Base-by-base conservation (phyloP, 345 rosid genomes). In the Populus ilicifolia region DNA sequence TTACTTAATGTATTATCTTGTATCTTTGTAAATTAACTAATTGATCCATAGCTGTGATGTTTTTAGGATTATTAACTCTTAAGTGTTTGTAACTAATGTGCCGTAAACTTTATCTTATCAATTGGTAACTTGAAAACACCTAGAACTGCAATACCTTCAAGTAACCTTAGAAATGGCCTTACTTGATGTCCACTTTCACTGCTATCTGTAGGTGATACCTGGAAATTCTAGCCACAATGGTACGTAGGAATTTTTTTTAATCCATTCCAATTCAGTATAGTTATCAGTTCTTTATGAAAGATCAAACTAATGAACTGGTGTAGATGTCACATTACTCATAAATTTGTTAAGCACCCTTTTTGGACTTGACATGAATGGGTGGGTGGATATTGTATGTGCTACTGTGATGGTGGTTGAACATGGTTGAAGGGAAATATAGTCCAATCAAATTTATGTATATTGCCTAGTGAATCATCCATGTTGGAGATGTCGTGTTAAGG, bases 371-470 rank as follows among this genome's bases (percentile, higher is more conserved):
- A 35, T 72, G 8, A 33, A 20, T 41, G 44, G 41, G 59, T 72
- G 20, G 39, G 39, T 72, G 44, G 75, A n/a, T 38, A 33, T 56
- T 65, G 10, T 72, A 20, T 52, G 75, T 46, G 48, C n/a, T 35
- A 46, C 54, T n/a, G 44, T 72, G 29, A 43, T 46, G 36, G 36
- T 33, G 36, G 36, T 33, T 52, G 65, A 64, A 44, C 36, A 6
- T 29, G 16, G 35, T 43, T 30, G 18, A 5, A 5, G 50, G 48
- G 29, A 20, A 20, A 41, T n/a, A 33, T 11, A 21, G 59, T 44
- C 67, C 50, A 48, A 33, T 56, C 33, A 56, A 25, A 72, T 72
- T 30, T 29, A 72, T 72, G 52, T 56, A 72, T 50, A 9, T 72
- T 71, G 74, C 75, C 29, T 12, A 36, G 12, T 72, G 18, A 56